Conservation (phyloP, 73 alveolate genomes). For the Tetrahymena borealis region DNA sequence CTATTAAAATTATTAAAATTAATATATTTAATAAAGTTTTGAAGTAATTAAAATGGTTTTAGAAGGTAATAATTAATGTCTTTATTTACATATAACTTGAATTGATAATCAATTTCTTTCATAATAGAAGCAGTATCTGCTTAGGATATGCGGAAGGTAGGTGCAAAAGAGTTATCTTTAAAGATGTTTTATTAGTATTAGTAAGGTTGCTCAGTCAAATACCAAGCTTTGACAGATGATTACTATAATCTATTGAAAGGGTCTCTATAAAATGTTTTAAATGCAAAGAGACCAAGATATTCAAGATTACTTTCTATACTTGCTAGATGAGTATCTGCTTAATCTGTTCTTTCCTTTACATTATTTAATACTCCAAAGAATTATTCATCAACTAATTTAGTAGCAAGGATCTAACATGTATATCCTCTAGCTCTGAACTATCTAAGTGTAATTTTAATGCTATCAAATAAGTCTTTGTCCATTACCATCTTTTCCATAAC, state of each 20-base stretch:
- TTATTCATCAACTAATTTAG: not conserved
- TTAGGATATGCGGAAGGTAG: not conserved
- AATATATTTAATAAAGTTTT: too few species aligned
- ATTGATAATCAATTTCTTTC: not conserved
- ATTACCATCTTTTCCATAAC: not conserved
- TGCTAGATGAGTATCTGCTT: not conserved
- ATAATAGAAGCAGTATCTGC: not conserved
- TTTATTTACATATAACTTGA: not conserved
- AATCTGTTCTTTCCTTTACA: not conserved
- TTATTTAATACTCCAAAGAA: not conserved
- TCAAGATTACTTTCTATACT: not conserved
- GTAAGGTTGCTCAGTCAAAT: not conserved
- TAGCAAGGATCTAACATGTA: not conserved
- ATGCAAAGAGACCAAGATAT: not conserved
- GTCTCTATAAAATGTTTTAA: not conserved
- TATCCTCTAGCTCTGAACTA: not conserved
- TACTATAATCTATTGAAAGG: not conserved
- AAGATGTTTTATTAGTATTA: not conserved
- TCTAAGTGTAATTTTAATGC: not conserved
- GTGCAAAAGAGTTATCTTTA: not conserved
- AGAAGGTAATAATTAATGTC: not conserved
- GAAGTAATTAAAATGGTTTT: not conserved
- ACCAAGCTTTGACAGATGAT: not conserved
- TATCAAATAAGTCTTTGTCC: not conserved
- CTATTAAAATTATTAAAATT: not conserved